A percentile compares a stretch with the other conserved stretches of the same genome.
phyloP scores from a whole-genome alignment of 2,329 filamentous ascomycete genomes.

The Teratosphaeria destructans region DNA sequence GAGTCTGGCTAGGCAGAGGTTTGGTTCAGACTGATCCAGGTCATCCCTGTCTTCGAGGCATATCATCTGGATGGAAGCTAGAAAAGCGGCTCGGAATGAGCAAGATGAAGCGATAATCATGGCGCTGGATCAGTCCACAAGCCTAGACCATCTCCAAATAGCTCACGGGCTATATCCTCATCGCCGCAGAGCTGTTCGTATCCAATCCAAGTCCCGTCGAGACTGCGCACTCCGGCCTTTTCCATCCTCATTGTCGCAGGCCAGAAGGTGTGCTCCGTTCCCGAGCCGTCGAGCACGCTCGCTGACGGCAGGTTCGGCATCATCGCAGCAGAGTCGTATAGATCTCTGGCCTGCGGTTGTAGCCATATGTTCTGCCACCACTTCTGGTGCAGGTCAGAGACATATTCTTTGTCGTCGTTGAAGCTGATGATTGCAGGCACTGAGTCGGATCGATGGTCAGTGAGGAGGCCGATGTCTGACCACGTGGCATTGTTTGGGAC shows the following conservation, averaged over 20 bases:
- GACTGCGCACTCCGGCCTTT: not conserved
- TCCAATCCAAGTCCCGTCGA: not conserved
- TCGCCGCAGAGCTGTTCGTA: not conserved
- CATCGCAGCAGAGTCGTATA: not conserved
- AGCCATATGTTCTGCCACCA: not conserved
- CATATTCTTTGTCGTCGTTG: not conserved
- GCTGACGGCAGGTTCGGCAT: not conserved
- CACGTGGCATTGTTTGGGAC: not conserved
- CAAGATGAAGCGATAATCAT: not conserved
- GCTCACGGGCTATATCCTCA: not conserved
- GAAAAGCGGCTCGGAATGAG: not conserved
- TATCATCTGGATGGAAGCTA: not conserved
- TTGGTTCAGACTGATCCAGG: conserved; percentile 39
- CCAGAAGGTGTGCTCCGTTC: not conserved
- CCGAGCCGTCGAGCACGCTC: not conserved
- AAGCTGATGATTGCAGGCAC: not conserved
- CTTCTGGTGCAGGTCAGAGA: not conserved
- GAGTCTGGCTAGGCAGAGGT: conserved; percentile 68
- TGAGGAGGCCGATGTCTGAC: not conserved
- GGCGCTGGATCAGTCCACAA: not conserved
- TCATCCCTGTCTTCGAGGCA: not conserved
- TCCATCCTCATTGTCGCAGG: not conserved
- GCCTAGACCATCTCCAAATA: not conserved
- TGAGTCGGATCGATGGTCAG: not conserved
- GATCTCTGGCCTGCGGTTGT: not conserved